Base-by-base conservation (phyloP, 2,329 filamentous ascomycete genomes). In the Hypoxylon sp. region DNA sequence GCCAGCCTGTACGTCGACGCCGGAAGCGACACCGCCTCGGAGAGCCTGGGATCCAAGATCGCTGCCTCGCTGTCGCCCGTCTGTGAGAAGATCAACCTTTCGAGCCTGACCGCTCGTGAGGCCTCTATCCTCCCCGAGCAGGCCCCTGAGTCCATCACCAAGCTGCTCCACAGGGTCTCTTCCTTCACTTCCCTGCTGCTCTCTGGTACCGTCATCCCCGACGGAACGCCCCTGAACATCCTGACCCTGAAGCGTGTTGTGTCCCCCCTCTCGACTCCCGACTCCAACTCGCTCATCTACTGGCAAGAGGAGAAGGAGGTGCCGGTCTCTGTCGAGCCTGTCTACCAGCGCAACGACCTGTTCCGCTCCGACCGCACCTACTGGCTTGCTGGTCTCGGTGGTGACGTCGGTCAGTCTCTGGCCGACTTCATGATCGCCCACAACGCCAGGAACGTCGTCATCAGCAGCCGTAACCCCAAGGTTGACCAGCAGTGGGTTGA, bases 401-500 rank as follows among this genome's bases (percentile, higher is more conserved):
- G 69, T 29, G 57, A 64, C 4, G 52, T 71, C 4, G 70, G 70
- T 23, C 60, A 51, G 18, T 70, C 69, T 1, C 48, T 71, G 2
- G 60, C 46, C 23, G 38, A 61, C 27, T 72, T 48, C 62, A 71
- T 69, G 70, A 56, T 65, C 33, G 40, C 35, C 3, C 57, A 58
- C 15, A 69, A 69, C 29, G 70, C 70, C 26, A 56, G 56, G 23
- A 35, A 68, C 24, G 61, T 72, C 10, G 64, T 62, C 23, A 20
- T 76, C 2, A 68, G 69, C 1, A 72, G 69, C 47, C 67, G 73
- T 8, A 65, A 63, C 21, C 70, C 72, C 1, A 56, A 65, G 0
- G 47, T 72, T 1, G 51, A 69, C 3, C 18, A 60, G 17, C 43
- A 43, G 4, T 67, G 59, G 55, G 46, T 70, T 2, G 21, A 41